These are phyloP conservation scores for Rhizopus arrhizus DNA, from an alignment of 371 early-diverging fungal species.

Conservation along the genomic window DNA sequence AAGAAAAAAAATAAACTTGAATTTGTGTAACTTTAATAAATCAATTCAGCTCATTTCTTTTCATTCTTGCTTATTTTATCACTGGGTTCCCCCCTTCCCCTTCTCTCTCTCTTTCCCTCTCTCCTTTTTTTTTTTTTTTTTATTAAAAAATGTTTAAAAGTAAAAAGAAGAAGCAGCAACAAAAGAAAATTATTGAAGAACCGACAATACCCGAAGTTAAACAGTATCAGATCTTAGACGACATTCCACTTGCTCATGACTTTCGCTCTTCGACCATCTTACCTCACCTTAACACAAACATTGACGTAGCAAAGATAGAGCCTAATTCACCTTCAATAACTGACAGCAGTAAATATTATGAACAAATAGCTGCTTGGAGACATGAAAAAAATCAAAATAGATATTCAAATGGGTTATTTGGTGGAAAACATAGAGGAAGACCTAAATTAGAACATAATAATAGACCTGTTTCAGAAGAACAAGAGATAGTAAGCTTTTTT, in stretches of 20 bases:
- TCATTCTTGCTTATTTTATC: no score
- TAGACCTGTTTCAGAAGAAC: neutral
- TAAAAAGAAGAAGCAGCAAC: slow-evolving; percentile 23
- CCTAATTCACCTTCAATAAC: neutral
- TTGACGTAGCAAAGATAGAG: slow-evolving; percentile 11
- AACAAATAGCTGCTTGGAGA: slow-evolving; percentile 38
- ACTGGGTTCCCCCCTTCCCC: neutral
- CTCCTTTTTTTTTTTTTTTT: slow-evolving; percentile 8
- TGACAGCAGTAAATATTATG: slow-evolving; percentile 28
- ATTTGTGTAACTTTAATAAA: slow-evolving; percentile 4
- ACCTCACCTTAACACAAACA: slow-evolving; percentile 34
- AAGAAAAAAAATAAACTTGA: no score
- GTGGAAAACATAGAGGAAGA: slow-evolving; percentile 37
- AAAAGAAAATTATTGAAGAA: neutral
- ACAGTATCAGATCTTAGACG: slow-evolving; percentile 34
- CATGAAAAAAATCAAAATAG: slow-evolving; percentile 30
- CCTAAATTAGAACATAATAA: slow-evolving; percentile 16
- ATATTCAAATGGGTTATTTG: slow-evolving; percentile 39
- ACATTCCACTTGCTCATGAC: slow-evolving; percentile 40
- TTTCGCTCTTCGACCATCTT: slow-evolving; percentile 52
- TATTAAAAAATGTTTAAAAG: slow-evolving; percentile 25
- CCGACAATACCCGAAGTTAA: neutral
- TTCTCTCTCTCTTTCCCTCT: neutral
- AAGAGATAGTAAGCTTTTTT: neutral
- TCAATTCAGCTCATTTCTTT: neutral